Evolutionary conservation across 164 flowering plant species (phyloP).

Genomic region (Macadamia tetraphylla): DNA sequence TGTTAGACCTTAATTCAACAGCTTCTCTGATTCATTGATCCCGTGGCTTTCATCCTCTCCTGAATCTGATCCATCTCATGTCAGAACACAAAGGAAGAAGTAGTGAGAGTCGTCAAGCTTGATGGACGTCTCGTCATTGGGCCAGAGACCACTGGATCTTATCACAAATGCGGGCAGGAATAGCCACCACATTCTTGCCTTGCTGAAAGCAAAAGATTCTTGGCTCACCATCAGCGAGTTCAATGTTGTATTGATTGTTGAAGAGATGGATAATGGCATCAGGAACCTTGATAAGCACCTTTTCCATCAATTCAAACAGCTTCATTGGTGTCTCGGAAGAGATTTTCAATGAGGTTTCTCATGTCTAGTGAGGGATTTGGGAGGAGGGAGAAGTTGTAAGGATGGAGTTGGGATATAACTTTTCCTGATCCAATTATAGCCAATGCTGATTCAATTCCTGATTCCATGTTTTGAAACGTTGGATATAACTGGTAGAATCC

Average conservation of each 20-base stretch:
- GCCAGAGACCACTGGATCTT: constrained; percentile 88
- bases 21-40: constrained; percentile 5
- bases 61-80: constrained; percentile 9
- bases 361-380: constrained; percentile 39
- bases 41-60: constrained; percentile 17
- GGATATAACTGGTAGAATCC: no score
- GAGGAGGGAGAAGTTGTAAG: constrained; percentile 13
- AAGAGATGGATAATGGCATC: constrained; percentile 72
- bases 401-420: no score
- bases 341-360: constrained; percentile 32
- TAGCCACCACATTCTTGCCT: constrained; percentile 52
- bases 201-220: constrained; percentile 47
- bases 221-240: constrained; percentile 74
- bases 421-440: no score
- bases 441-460: no score
- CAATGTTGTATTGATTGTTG: constrained; percentile 62
- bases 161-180: constrained; percentile 58
- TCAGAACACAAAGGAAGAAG: constrained; percentile 57
- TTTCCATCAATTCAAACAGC: constrained; percentile 34
- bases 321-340: constrained; percentile 33
- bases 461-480: no score
- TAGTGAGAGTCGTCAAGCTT: constrained; percentile 80
- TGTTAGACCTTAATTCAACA: constrained; percentile 76
- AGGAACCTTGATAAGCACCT: constrained; percentile 49
- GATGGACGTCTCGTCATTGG: constrained; percentile 63